These are phyloP conservation scores for Populus nigra DNA, from an alignment of 345 rosid genomes.

Conservation along the genomic window DNA sequence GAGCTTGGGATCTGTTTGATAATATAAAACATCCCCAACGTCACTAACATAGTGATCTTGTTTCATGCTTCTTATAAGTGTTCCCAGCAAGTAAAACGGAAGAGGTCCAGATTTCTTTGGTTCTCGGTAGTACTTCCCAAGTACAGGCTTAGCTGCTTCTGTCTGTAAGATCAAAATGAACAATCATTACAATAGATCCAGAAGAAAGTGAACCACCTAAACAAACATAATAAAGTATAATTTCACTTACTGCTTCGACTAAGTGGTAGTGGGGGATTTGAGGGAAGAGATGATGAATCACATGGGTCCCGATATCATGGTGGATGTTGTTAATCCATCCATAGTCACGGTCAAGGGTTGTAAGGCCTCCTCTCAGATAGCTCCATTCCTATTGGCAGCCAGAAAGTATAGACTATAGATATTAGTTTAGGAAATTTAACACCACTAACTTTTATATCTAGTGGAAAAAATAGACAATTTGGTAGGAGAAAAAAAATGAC, in stretches of 20 bases:
- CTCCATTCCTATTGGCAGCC: conserved; percentile 63
- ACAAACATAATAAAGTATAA: not conserved
- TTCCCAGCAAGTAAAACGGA: conserved; percentile 61
- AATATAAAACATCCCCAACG: conserved; percentile 70
- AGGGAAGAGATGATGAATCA: conserved; percentile 90
- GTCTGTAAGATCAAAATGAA: conserved; percentile 40
- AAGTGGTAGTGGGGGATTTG: conserved; percentile 90
- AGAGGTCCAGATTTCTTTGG: conserved; percentile 66
- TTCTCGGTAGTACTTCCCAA: conserved; percentile 79
- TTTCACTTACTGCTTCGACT: conserved; percentile 64
- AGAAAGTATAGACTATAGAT: not conserved
- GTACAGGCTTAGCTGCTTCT: conserved; percentile 63
- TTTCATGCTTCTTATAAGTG: conserved; percentile 50
- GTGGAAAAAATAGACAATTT: not conserved
- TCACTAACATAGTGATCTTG: conserved; percentile 78
- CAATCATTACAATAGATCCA: not conserved
- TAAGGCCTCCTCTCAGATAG: conserved; percentile 82
- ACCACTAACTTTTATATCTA: not conserved
- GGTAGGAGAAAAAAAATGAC: not conserved
- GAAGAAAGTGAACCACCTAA: not conserved
- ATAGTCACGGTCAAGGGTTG: conserved; percentile 81
- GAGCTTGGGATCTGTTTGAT: conserved; percentile 52
- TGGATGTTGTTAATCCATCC: conserved; percentile 74
- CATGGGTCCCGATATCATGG: conserved; percentile 92
- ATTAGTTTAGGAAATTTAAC: not conserved